A percentile compares a stretch with the other conserved stretches of the same genome.
Evolutionary conservation across 2,329 filamentous ascomycete genomes (phyloP).

Genomic region (Stagonosporopsis tanaceti): DNA sequence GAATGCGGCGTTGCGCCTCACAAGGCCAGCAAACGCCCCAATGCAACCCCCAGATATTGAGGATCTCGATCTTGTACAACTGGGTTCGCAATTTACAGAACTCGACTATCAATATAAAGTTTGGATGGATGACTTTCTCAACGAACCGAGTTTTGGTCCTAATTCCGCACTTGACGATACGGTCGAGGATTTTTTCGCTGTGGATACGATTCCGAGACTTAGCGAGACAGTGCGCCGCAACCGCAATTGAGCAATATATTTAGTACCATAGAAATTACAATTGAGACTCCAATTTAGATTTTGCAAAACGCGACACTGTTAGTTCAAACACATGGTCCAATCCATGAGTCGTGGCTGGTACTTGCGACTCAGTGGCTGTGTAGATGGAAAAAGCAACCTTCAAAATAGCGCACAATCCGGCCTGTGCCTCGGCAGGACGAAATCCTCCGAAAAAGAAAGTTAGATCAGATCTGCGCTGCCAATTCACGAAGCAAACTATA

Average conservation of each 20-base stretch:
- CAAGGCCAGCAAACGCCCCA: not conserved
- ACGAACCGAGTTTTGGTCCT: not conserved
- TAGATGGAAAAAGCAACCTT: not conserved
- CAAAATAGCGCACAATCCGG: not conserved
- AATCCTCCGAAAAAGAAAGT: not conserved
- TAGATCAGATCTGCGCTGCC: not conserved
- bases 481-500: not conserved
- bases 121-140: conserved; percentile 6
- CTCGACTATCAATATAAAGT: not conserved
- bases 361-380: not conserved
- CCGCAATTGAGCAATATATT: not conserved
- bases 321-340: not conserved
- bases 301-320: not conserved
- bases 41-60: not conserved
- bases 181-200: not conserved
- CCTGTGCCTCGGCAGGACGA: not conserved
- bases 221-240: not conserved
- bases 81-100: conserved; percentile 7
- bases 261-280: not conserved
- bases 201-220: not conserved
- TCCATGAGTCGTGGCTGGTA: not conserved
- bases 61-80: not conserved
- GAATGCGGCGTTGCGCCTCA: conserved; percentile 1
- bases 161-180: not conserved
- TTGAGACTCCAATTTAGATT: not conserved